phyloP scores from a whole-genome alignment of 2,329 filamentous ascomycete species.

The Clathrospora elynae region DNA sequence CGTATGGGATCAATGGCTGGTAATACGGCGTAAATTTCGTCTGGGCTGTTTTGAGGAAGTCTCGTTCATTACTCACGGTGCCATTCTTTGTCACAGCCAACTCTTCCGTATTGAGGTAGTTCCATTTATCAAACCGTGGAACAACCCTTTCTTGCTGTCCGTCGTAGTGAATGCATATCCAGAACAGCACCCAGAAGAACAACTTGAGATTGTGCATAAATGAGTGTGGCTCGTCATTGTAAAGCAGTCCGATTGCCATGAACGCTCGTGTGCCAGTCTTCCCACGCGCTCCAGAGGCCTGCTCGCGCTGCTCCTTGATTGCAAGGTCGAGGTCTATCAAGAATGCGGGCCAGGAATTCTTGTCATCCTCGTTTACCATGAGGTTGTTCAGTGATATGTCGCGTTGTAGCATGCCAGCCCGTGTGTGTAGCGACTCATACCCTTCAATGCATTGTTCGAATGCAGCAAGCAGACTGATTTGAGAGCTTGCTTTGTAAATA shows the following conservation, averaged over 20 bases:
- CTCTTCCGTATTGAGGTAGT: constrained; percentile 13
- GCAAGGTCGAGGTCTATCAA: constrained; percentile 51
- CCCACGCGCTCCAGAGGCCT: constrained; percentile 47
- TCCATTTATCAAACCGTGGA: constrained; percentile 48
- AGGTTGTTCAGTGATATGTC: constrained; percentile 56
- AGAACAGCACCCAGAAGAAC: constrained; percentile 57
- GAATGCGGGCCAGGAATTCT: constrained; percentile 50
- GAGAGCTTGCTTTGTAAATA: constrained; percentile 51
- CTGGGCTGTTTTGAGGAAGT: constrained; percentile 37
- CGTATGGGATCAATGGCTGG: constrained; percentile 44
- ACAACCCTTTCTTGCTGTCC: constrained; percentile 20
- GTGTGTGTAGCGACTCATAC: constrained; percentile 36
- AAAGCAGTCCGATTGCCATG: constrained; percentile 54
- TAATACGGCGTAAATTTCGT: constrained; percentile 48
- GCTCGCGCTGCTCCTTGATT: constrained; percentile 42
- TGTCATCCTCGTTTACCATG: constrained; percentile 53
- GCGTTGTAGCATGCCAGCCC: constrained; percentile 48
- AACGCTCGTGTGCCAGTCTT: constrained; percentile 56
- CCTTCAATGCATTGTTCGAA: constrained; percentile 47
- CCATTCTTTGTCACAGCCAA: constrained; percentile 12
- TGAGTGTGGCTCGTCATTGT: constrained; percentile 48
- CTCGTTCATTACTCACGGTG: constrained; percentile 15
- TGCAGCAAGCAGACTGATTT: constrained; percentile 43
- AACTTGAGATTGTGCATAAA: constrained; percentile 58
- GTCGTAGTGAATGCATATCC: constrained; percentile 53